A percentile compares a stretch with the other conserved stretches of the same genome.
phyloP scores from a whole-genome alignment of 768 basidiomycete genomes.

The Hericium alpestre region DNA sequence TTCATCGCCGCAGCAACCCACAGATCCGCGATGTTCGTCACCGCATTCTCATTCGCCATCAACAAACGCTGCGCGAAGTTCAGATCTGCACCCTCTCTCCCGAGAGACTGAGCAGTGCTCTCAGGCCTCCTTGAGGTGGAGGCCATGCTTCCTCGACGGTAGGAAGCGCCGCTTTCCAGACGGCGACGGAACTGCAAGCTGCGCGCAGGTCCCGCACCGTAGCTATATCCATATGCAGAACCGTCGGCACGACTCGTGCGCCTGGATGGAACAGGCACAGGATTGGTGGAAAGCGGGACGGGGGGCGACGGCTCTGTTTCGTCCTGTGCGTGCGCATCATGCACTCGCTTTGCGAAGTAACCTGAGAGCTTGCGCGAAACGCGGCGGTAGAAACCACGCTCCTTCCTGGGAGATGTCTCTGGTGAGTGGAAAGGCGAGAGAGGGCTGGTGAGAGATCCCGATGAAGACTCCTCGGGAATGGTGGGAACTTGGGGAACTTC shows the following conservation, averaged over 20 bases:
- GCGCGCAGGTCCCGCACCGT: constrained; percentile 12
- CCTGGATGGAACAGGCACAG: constrained; percentile 38
- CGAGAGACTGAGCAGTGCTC: constrained; percentile 34
- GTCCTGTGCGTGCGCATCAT: constrained; percentile 25
- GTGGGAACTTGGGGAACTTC: constrained; percentile 21
- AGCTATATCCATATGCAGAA: constrained; percentile 71
- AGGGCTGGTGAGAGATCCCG: constrained; percentile 34
- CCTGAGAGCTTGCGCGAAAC: constrained; percentile 42
- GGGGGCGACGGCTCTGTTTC: constrained; percentile 19
- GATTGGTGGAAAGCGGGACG: constrained; percentile 22
- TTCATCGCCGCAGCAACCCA: constrained; percentile 98
- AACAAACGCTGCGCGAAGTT: constrained; percentile 83
- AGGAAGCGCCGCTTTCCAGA: constrained; percentile 17
- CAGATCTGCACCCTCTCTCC: constrained; percentile 40
- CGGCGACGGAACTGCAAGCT: constrained; percentile 2
- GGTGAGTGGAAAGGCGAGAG: not conserved
- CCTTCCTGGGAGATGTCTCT: not conserved
- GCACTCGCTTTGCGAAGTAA: constrained; percentile 44
- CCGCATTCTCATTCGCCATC: constrained; percentile 90
- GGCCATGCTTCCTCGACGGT: constrained; percentile 44
- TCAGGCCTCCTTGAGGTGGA: constrained; percentile 40
- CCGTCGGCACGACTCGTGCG: constrained; percentile 56
- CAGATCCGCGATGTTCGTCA: constrained; percentile 88
- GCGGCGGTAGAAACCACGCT: constrained; percentile 23
- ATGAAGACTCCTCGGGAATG: constrained; percentile 60